Base-by-base conservation (phyloP, 805 yeast genomes). In the Candida pseudoglaebosa region DNA sequence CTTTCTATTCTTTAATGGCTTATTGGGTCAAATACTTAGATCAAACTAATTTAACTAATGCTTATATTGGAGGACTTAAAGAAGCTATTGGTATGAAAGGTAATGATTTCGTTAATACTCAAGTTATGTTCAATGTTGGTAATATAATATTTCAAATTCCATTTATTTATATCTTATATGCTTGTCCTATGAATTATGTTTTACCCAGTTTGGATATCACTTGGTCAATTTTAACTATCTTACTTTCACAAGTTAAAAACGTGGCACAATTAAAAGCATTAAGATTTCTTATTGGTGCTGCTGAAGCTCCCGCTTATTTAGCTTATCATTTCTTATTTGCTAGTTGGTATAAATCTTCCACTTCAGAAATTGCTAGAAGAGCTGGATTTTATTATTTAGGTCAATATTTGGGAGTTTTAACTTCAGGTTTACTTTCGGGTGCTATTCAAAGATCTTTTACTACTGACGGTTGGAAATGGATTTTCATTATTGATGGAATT, bases 1-100 rank as follows among this genome's bases (percentile, higher is more conserved):
- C 69, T 8, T 42, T 63, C 24, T 64, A 61, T 40, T 57, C 67
- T 6, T 46, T 64, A 40, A 47, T 57, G 49, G 50, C 77, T 1
- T 81, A 81, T 56, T 83, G 84, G 84, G 76, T 82, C 39, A 82
- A 82, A 53, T 76, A 78, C 39, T 61, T 83, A 35, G 88, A 83
- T 51, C 71, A 70, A 40, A 65, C 75, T 32, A 83, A 82, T 55
- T 61, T 77, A 40, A 72, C 71, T 43, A 79, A 81, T 50, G 88
- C 88, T 1, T 82, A 80, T 49, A 80, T 78, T 29, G 72, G 80
- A 13, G 83, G 85, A 15, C 68, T 83, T 76, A 58, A 71, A 42
- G 78, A 73, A 47, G 79, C 67, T 33, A 59, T 82, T 26, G 65
- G 67, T 4, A 71, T 84, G 73, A 50, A 66, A 38, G 85, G 84